Base-by-base conservation (phyloP, 179 eudicot species). In the Heliamphora pulchella region DNA sequence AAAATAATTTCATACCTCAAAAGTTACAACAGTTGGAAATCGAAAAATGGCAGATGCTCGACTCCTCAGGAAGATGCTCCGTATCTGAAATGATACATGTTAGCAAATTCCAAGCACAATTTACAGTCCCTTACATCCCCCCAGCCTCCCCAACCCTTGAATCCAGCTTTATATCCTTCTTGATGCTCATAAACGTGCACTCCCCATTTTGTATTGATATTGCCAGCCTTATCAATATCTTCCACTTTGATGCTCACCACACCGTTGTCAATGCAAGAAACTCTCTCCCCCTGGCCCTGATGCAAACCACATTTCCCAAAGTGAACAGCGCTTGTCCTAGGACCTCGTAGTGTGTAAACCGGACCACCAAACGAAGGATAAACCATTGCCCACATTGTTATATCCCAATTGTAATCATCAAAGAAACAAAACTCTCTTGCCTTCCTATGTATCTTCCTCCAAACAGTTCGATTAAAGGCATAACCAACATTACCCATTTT, bases 101-200 rank as follows among this genome's bases (percentile, higher is more conserved):
- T 88, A 55, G 98, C 97, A 74, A 95, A 95, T 57, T 83, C 90
- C 86, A 93, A 80, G 82, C 98, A 95, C 74, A 95, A 39, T 63
- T 88, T 83, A 58, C 80, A 97, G 82, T 95, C 98, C 77, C 98
- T 85, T 43, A 22, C 22, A 82, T 95, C 98, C 57, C 98, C 98
- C 98, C 98, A 93, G 43, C 98, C 98, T 43, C 98, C 98, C 98
- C 98, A 95, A 4, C 98, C 98, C 84, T 84, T 86, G 77, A 95
- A 95, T 8, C 98, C 98, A 46, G 94, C 93, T 85, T 91, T 86
- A 79, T 95, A 95, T 22, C 98, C 98, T 0, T 84, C 58, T 85
- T 93, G 98, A 63, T 89, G 83, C 76, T 84, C 82, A 67, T 79
- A 86, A 20, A 86, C 84, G 31, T 79, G 88, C 31, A 93, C 87